Conservation (phyloP, 352 stramenopile genomes). For the Elongisporangium anandrum region DNA sequence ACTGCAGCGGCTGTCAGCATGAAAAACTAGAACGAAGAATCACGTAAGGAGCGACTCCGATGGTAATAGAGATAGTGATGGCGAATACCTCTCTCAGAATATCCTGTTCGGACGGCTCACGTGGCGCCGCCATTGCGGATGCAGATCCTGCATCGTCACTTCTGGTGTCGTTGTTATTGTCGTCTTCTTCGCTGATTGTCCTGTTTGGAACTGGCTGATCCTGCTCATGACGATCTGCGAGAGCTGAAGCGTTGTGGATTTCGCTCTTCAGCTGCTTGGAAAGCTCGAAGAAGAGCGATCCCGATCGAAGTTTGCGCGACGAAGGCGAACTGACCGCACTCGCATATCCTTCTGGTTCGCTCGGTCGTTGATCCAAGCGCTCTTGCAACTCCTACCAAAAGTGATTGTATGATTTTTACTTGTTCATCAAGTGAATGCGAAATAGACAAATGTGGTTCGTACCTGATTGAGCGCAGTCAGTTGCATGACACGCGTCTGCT, state of each 20-base stretch:
- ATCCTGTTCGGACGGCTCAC: slow-evolving; percentile 16
- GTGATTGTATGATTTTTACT: neutral
- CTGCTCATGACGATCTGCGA: neutral
- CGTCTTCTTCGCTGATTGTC: neutral
- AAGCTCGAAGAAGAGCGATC: slow-evolving; percentile 47
- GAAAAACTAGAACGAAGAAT: slow-evolving; percentile 60
- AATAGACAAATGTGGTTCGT: neutral
- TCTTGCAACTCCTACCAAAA: slow-evolving; percentile 23
- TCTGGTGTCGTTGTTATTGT: slow-evolving; percentile 8
- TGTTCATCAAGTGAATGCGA: neutral
- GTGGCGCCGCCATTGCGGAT: slow-evolving; percentile 6
- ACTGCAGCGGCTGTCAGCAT: slow-evolving; percentile 49
- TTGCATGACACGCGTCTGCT: slow-evolving; percentile 28
- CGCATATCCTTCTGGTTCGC: neutral
- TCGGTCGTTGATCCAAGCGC: slow-evolving; percentile 3
- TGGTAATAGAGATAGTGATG: slow-evolving; percentile 21
- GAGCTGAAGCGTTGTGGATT: slow-evolving; percentile 3
- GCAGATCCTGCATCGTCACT: slow-evolving; percentile 10
- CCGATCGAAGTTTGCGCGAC: slow-evolving; percentile 15
- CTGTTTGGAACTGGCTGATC: neutral
- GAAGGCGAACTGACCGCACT: slow-evolving; percentile 1
- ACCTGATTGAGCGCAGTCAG: slow-evolving; percentile 28
- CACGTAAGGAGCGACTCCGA: too few species aligned
- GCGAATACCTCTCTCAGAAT: slow-evolving; percentile 44
- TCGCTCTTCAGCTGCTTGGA: slow-evolving; percentile 27